Base-by-base conservation (phyloP, 2,329 filamentous ascomycete species). In the Pseudogymnoascus sp. region DNA sequence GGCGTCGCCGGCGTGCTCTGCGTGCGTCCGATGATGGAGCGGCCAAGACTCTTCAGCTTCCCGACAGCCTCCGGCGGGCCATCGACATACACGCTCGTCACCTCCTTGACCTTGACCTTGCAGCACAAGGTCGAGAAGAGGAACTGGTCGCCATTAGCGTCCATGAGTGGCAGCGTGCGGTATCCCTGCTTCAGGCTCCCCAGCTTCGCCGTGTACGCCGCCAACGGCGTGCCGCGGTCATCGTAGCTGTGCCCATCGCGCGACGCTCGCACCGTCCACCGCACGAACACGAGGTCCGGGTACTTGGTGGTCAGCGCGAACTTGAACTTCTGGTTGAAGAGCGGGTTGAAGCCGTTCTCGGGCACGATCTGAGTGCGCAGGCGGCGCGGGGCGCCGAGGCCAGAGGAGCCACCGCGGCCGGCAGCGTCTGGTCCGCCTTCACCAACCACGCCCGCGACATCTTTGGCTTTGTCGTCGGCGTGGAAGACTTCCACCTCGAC, bases 41-140 rank as follows among this genome's bases (percentile, higher is more conserved):
- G 79, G 33, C 83, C 77, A 29, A 86, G 77, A 61, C 79, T 79
- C 70, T 83, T 85, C 66, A 86, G 76, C 69, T 83, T 85, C 72
- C 78, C 78, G 62, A 78, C 77, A 56, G 80, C 78, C 65, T 78
- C 77, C 53, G 78, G 73, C 64, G 79, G 72, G 66, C 79, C 76
- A 56, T 83, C 77, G 53, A 87, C 78, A 68, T 85, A 82, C 67
- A 83, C 79, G 65, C 81, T 83, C 53, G 82, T 83, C 38, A 83
- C 77, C 13, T 81, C 78, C 40, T 83, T 80, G 31, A 84, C 89
- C 68, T 87, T 87, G 77, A 97, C 90, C 71, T 88, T 88, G 78
- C 93, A 96, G 75, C 97, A 96, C 15, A 99, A 80, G 10, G 92
- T 96, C 2, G 95, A 96, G 77, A 97, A 97, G 46, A 97, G 82